Percentiles rank a stretch among this genome's conserved stretches.
Evolutionary conservation across 2,329 filamentous ascomycete species (phyloP).

Genomic region (Penicillium hordei): DNA sequence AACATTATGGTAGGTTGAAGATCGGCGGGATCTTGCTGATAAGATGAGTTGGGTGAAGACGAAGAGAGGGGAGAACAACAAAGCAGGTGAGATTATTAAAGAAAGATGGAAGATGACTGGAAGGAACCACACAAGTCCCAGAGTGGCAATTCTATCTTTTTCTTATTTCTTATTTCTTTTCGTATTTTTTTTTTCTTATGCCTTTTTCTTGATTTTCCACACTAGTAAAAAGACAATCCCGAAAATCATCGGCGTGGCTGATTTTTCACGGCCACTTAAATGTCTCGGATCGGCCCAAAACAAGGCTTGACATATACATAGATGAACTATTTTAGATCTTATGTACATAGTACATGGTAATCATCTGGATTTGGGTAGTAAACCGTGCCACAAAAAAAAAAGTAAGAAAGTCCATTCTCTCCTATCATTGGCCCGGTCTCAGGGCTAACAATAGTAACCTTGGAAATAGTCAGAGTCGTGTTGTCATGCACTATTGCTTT

Average conservation of each 20-base stretch:
- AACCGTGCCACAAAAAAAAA: not conserved
- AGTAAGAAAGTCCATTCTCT: not conserved
- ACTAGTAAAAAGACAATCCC: slow-evolving; percentile 2
- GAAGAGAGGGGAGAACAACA: not conserved
- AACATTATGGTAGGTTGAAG: slow-evolving; percentile 17
- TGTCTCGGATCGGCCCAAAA: slow-evolving; percentile 4
- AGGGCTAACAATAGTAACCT: slow-evolving; percentile 12
- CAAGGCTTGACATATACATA: not conserved
- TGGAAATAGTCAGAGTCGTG: slow-evolving; percentile 9
- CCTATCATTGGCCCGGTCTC: slow-evolving; percentile 13
- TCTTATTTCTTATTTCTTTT: not conserved
- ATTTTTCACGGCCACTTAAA: slow-evolving; percentile 1
- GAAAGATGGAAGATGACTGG: not conserved
- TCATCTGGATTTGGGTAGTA: too few relatives aligned
- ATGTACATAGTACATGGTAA: not conserved
- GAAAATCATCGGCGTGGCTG: slow-evolving; percentile 5
- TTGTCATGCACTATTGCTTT: slow-evolving; percentile 13
- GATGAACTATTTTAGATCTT: not conserved
- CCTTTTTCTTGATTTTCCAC: slow-evolving; percentile 1
- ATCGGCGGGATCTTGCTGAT: not conserved
- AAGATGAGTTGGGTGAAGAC: not conserved
- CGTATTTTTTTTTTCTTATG: not conserved
- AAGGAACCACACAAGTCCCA: not conserved
- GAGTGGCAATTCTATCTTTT: not conserved
- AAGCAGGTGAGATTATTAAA: not conserved